A percentile compares a stretch with the other conserved stretches of the same genome.
Evolutionary conservation across 768 basidiomycete genomes (phyloP).

Genomic region (Psilocybe sp.): DNA sequence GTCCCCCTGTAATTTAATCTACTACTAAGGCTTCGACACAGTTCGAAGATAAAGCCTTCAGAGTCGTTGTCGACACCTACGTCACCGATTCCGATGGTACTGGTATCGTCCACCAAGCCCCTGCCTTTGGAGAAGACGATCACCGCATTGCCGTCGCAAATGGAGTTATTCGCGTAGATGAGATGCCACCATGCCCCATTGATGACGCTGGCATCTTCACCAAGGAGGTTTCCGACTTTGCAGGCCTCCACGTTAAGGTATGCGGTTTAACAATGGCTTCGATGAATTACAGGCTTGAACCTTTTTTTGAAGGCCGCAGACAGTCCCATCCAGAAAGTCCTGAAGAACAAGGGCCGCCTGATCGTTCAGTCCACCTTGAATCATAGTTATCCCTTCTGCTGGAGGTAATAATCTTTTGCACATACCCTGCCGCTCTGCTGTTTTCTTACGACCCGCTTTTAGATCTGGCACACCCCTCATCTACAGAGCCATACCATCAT

Average conservation of each 20-base stretch:
- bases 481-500: conserved; percentile 92
- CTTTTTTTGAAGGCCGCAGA: conserved; percentile 71
- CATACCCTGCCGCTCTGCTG: not conserved
- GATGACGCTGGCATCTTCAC: conserved; percentile 90
- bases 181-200: conserved; percentile 95
- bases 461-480: conserved; percentile 95
- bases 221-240: conserved; percentile 84
- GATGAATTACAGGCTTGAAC: conserved; percentile 2
- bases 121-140: conserved; percentile 98
- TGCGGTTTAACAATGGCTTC: not conserved
- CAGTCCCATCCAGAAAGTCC: conserved; percentile 85
- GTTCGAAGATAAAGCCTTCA: conserved; percentile 91
- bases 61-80: conserved; percentile 87
- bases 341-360: conserved; percentile 85
- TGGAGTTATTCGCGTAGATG: conserved; percentile 79
- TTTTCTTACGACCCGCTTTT: not conserved
- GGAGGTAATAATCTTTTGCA: conserved; percentile 59
- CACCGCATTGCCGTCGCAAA: conserved; percentile 88
- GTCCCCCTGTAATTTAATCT: not conserved
- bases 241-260: conserved; percentile 88
- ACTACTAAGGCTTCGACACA: conserved; percentile 25
- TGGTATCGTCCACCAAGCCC: conserved; percentile 98
- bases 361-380: conserved; percentile 83
- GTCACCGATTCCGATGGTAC: conserved; percentile 93
- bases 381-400: conserved; percentile 97